phyloP scores from a whole-genome alignment of 345 rosid species.

The Melaleuca alternifolia region DNA sequence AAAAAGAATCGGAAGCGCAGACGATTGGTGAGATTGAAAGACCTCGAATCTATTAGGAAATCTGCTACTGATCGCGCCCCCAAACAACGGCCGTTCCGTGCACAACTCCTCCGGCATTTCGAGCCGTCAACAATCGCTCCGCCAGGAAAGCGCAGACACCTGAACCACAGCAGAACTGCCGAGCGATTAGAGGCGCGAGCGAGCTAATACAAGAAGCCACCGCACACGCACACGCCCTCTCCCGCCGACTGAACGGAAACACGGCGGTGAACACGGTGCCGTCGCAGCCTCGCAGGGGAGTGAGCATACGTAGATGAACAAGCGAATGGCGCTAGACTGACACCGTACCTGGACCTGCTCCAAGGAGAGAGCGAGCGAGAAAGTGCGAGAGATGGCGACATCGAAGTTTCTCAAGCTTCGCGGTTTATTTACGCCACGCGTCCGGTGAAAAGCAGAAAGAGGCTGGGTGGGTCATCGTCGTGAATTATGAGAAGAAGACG shows the following conservation, averaged over 20 bases:
- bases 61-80: slow-evolving; percentile 43
- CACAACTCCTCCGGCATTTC: slow-evolving; percentile 28
- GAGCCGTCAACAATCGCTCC: background rate
- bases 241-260: no score
- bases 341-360: no score
- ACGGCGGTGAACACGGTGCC: no score
- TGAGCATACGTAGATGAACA: no score
- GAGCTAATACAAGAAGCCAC: no score
- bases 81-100: slow-evolving; percentile 39
- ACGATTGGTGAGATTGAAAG: background rate
- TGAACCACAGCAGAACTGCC: background rate
- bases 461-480: background rate
- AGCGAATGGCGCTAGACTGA: no score
- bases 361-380: no score
- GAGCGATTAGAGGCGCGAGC: background rate
- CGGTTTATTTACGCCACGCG: background rate
- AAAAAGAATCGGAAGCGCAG: background rate
- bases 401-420: background rate
- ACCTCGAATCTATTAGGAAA: slow-evolving; percentile 64
- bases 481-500: background rate
- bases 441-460: background rate
- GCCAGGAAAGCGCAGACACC: background rate
- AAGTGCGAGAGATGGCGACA: background rate
- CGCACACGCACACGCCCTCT: no score
- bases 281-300: no score